Evolutionary conservation across 2,329 filamentous ascomycete genomes (phyloP), one percentile per base, ranked within the genome.

Genomic region (Arthroderma uncinatum): DNA sequence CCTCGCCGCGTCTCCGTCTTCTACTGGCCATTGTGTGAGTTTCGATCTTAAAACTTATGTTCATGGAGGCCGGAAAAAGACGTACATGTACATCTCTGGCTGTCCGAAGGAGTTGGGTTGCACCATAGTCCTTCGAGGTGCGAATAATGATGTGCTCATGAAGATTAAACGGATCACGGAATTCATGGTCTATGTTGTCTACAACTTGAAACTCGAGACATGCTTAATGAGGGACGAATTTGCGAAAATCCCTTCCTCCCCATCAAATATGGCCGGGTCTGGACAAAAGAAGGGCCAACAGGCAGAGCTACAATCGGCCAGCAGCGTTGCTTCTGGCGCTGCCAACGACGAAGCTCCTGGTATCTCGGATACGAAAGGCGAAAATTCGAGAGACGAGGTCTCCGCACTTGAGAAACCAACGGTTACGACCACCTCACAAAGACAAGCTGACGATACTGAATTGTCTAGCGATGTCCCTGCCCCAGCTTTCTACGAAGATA

Each of bases 151-250:
- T 52, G 78, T 83, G 0, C 78, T 98, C 16, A 77, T 83, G 1
- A 87, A 84, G 64, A 83, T 98, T 70, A 98, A 98, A 73, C 82
- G 84, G 55, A 93, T 98, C 63, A 93, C 92, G 9, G 93, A 98
- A 68, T 97, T 98, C 68, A 96, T 98, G 92, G 87, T 94, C 37
- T 98, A 97, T 64, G 94, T 98, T 19, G 91, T 97, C 10, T 98
- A 98, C 73, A 98, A 96, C 65, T 78, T 98, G 55, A 95, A 95
- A 68, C 79, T 98, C 12, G 93, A 98, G 72, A 95, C 93, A 1
- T 95, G 88, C 64, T 76, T 98, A 48, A 88, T 98, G 80, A 82
- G 89, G 55, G 93, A 98, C 69, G 91, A 95, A 65, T 95, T 89
- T 64, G 86, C 95, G 14, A 82, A 91, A 60, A 85, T 94, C 21